These are phyloP conservation scores for Plasmodium cynomolgi DNA, from an alignment of 169 alveolate species.

Conservation along the genomic window DNA sequence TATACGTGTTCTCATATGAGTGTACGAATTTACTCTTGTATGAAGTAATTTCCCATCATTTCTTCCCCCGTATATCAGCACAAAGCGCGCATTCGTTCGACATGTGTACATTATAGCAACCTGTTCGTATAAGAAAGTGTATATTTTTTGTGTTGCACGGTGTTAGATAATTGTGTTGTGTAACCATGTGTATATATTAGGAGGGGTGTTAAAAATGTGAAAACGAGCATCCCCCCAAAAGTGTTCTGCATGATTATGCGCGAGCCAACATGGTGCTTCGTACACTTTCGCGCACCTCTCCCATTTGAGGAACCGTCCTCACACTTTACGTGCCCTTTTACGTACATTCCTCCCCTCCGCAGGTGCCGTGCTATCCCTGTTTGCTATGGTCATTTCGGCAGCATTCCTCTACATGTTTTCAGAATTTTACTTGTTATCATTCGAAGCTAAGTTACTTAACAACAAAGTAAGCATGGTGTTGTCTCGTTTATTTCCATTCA, in stretches of 20 bases:
- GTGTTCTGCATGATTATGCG: background rate
- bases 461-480: conserved; percentile 55
- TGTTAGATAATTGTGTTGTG: background rate
- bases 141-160: background rate
- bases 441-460: conserved; percentile 58
- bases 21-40: background rate
- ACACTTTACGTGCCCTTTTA: background rate
- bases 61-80: background rate
- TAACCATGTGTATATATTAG: background rate
- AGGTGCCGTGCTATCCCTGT: conserved; percentile 69
- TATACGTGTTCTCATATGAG: background rate
- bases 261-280: background rate
- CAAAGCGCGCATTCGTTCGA: background rate
- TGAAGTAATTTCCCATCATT: background rate
- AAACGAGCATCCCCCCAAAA: background rate
- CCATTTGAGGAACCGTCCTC: background rate
- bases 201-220: background rate
- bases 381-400: conserved; percentile 71
- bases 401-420: conserved; percentile 73
- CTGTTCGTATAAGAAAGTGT: background rate
- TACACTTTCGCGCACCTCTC: background rate
- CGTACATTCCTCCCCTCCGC: background rate
- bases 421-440: conserved; percentile 57
- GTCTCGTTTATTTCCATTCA: conserved; percentile 66
- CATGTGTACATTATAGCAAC: background rate